Evolutionary conservation across 2,329 filamentous ascomycete genomes (phyloP).

Genomic region (Clarireedia sp.): DNA sequence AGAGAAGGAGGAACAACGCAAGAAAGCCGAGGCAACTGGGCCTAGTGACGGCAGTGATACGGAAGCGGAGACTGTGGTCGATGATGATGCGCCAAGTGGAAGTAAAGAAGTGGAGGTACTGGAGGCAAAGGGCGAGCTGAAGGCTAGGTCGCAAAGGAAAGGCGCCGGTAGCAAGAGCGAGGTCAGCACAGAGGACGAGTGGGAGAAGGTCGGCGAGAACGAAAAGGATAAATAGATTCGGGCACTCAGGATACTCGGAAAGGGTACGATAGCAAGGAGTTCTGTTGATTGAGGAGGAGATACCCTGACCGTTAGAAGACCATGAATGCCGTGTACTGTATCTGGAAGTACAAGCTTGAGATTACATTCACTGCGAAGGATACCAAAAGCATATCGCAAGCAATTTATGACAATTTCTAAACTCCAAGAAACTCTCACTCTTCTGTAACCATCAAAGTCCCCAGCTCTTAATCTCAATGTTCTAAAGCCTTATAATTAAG

Average conservation of each 20-base stretch:
- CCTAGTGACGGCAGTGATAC: conserved; percentile 31
- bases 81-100: conserved; percentile 22
- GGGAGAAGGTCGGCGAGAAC: conserved; percentile 85
- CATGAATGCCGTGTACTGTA: conserved; percentile 5
- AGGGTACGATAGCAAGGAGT: background rate
- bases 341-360: conserved; percentile 4
- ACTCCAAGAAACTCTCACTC: background rate
- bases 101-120: conserved; percentile 26
- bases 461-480: background rate
- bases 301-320: conserved; percentile 6
- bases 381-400: conserved; percentile 2
- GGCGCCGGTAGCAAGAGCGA: conserved; percentile 43
- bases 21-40: conserved; percentile 22
- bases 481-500: background rate
- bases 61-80: conserved; percentile 47
- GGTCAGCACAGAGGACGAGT: conserved; percentile 88
- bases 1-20: conserved; percentile 21
- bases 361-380: conserved; percentile 1
- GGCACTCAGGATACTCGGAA: background rate
- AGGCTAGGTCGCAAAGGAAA: conserved; percentile 19
- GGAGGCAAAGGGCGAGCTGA: conserved; percentile 23
- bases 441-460: background rate
- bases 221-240: conserved; percentile 46
- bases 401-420: background rate
- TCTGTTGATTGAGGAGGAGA: background rate